A percentile compares a stretch with the other conserved stretches of the same genome.
These are phyloP conservation scores for Cladobotryum mycophilum DNA, from an alignment of 2,329 filamentous ascomycete species.

Conservation along the genomic window DNA sequence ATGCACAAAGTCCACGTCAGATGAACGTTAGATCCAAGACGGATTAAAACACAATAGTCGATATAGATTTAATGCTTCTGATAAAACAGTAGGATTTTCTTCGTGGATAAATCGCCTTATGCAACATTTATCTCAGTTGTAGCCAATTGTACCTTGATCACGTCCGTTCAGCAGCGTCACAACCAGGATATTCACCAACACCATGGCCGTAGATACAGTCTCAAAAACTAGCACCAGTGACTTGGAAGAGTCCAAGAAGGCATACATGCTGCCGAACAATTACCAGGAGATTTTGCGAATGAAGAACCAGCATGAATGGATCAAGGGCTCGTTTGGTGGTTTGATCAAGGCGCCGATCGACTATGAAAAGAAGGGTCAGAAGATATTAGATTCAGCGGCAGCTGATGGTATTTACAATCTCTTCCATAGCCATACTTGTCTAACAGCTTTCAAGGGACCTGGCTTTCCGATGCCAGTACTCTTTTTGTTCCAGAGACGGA, in stretches of 20 bases:
- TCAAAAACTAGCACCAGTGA: neutral
- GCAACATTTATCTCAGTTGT: too few relatives aligned
- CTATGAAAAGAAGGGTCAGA: neutral
- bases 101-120: too few relatives aligned
- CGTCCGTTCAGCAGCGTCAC: too few relatives aligned
- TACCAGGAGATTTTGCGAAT: slow-evolving; percentile 7
- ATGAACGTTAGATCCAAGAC: too few relatives aligned
- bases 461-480: slow-evolving; percentile 4
- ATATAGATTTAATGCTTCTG: too few relatives aligned
- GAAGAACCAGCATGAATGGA: slow-evolving; percentile 11
- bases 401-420: slow-evolving; percentile 3
- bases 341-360: slow-evolving; percentile 7
- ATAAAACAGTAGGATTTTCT: too few relatives aligned
- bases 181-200: too few relatives aligned
- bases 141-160: too few relatives aligned
- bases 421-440: neutral
- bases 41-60: too few relatives aligned
- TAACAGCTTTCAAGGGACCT: slow-evolving; percentile 4
- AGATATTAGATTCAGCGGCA: slow-evolving; percentile 7
- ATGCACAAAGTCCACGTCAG: too few relatives aligned
- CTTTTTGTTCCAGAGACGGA: slow-evolving; percentile 5
- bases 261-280: slow-evolving; percentile 7
- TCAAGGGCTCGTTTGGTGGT: slow-evolving; percentile 7
- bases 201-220: neutral
- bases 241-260: neutral